Evolutionary conservation across 306 rosid genomes (phyloP), one percentile per base, ranked within the genome.

Genomic region (Potentilla sterilis): DNA sequence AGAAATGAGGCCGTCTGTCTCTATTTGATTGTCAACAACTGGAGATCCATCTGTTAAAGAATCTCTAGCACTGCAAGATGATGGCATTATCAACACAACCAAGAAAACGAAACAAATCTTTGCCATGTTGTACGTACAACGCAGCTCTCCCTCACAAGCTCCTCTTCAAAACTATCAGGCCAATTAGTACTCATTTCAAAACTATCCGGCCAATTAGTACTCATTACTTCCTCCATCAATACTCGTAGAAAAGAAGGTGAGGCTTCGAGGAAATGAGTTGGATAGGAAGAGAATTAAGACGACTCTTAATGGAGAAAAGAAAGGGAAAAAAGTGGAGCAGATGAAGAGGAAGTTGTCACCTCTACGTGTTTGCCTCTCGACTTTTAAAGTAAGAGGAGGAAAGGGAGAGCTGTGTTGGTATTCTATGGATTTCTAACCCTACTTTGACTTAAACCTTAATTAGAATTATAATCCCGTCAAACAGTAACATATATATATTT

Each of bases 141-240:
- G n/a, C n/a, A n/a, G n/a, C n/a, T n/a, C 88, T 88, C 95, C 81
- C 75, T 86, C 72, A 91, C 82, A 18, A 94, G 90, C 72, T 88
- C 92, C 38, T 88, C 93, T 62, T 89, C 91, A 48, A 85, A 83
- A n/a, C n/a, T n/a, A n/a, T n/a, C n/a, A n/a, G n/a, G n/a, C n/a
- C n/a, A n/a, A n/a, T n/a, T n/a, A n/a, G n/a, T n/a, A n/a, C n/a
- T n/a, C n/a, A n/a, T n/a, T n/a, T n/a, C n/a, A n/a, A n/a, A n/a
- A 75, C 86, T 83, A 34, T 85, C 86, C 64, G 89, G 75, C 94
- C 92, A 87, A 8, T 37, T 43, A 75, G 79, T 40, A 15, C 72
- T 73, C 83, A 82, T 83, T 69, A 62, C 2, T 24, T 79, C 81
- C 75, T 86, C 90, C 88, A 85, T 83, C 71, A 51, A 69, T 28